Evolutionary conservation across 169 alveolate species (phyloP), one percentile per base, ranked within the genome.

Genomic region (Cryptosporidium viatorum): DNA sequence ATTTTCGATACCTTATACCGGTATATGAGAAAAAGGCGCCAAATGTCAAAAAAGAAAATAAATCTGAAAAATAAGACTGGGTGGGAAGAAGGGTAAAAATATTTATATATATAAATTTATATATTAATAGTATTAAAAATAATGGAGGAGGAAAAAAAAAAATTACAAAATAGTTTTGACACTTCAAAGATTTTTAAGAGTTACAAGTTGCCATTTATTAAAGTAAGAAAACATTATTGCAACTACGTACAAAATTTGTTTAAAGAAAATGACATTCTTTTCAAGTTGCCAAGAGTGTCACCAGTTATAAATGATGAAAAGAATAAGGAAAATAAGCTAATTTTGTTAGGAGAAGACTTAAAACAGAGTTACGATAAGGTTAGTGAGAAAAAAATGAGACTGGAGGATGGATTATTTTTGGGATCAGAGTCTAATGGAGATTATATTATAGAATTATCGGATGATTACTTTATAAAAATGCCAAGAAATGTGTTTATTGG

Each of bases 201-300:
- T 21, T 80, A 65, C 18, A 60, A 3, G 16, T n/a, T 80, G 41
- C 80, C 80, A 6, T 80, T 31, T 29, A 65, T 80, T 26, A 60
- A 35, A 31, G 67, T 80, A 16, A 65, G n/a, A n/a, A 80, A 35
- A 65, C 16, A 23, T 14, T 3, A 23, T 65, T 80, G 89, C 26
- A 65, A 80, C 68, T 21, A 41, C 1, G 41, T 80, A 9, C 51
- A 26, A 51, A 50, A 8, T 8, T 12, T 80, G 33, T 65, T 80
- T 39, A 59, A 39, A 37, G 69, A 80, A 29, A 31, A 48, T 45
- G 69, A 50, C 26, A 29, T 80, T 39, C 37, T 80, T 9, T 62
- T 80, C 23, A 80, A 80, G 59, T 31, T 80, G 3, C 68, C 89
- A 23, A 37, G 65, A 14, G 75, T 80, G 12, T 80, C 89, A 4